Evolutionary conservation across 2,329 filamentous ascomycete genomes (phyloP).

Genomic region (Calonectria hawksworthii): DNA sequence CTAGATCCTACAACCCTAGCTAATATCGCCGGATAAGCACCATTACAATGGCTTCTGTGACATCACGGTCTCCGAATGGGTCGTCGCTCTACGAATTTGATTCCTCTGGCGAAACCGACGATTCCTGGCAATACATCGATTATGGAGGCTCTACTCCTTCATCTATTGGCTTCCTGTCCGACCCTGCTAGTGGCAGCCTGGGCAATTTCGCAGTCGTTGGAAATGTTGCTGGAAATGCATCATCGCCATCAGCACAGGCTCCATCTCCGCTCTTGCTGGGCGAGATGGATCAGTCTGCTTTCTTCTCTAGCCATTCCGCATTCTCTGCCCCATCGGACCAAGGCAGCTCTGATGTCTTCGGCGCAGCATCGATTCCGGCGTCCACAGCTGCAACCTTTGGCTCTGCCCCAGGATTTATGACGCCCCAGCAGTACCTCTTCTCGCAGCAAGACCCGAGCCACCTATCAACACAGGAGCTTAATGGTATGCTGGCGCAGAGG

Average conservation of each 20-base stretch:
- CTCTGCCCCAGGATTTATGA: slow-evolving; percentile 51
- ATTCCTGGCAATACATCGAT: slow-evolving; percentile 61
- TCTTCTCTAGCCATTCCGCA: slow-evolving; percentile 51
- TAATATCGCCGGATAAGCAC: slow-evolving; percentile 4
- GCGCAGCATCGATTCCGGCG: slow-evolving; percentile 32
- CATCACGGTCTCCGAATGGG: slow-evolving; percentile 56
- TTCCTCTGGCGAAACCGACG: slow-evolving; percentile 56
- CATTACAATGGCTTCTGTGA: slow-evolving; percentile 54
- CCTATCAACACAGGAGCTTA: slow-evolving; percentile 41
- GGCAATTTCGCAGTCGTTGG: slow-evolving; percentile 64
- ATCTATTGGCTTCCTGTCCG: slow-evolving; percentile 62
- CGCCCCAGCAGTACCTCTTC: slow-evolving; percentile 57
- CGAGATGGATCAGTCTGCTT: slow-evolving; percentile 55
- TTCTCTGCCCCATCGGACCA: slow-evolving; percentile 43
- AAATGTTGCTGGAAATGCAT: slow-evolving; percentile 47
- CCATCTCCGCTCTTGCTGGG: slow-evolving; percentile 59
- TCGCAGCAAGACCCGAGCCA: slow-evolving; percentile 46
- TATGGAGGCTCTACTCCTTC: slow-evolving; percentile 53
- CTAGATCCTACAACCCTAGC: not conserved
- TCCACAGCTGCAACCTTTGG: slow-evolving; percentile 49
- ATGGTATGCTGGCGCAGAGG: slow-evolving; percentile 40
- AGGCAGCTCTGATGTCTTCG: slow-evolving; percentile 46
- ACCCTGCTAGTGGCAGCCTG: slow-evolving; percentile 65
- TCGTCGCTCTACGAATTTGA: slow-evolving; percentile 57
- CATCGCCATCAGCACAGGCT: slow-evolving; percentile 47